Base-by-base conservation (phyloP, 164 flowering plant species). In the Aristolochia fimbriata region DNA sequence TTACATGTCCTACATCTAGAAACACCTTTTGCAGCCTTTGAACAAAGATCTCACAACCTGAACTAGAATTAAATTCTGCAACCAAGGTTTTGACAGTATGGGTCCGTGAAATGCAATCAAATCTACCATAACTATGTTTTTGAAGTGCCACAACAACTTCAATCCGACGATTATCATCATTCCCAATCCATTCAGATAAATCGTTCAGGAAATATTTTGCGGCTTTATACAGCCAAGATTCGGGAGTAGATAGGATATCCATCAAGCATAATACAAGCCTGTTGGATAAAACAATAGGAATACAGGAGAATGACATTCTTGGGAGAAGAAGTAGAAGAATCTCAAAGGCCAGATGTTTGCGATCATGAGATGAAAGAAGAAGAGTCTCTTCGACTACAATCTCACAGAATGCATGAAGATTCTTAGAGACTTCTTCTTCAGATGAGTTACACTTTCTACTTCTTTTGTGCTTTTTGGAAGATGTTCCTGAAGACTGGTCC, bases 271-370 rank as follows among this genome's bases (percentile, higher is more conserved):
- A 96, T 53, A 88, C 83, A 70, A 94, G 64, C 77, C 80, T 94
- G 75, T 79, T 68, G 23, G 99, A 94, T 15, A 86, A 68, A 46
- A 85, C 74, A 59, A 71, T 64, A 0, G 84, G 81, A 41, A 88
- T 55, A 60, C 79, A 80, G 3, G 95, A 79, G 55, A 83, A 80
- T 55, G 97, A 91, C 31, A 87, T 53, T 73, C 84, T 83, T 27
- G 86, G 91, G 7, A 94, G 74, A 52, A 91, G 78, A 62, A 91
- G 88, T 64, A 85, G 88, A 56, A 91, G 61, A 66, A 87, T 61
- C 71, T 87, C 87, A 69, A 94, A 78, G 17, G 86, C 99, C 73
- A 94, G 79, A 72, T 86, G 91, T 59, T 94, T 94, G 12, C 99
- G 89, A 60, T 91, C 97, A 80, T 94, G 99, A 58, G 99, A 94